Evolutionary conservation across 2,329 filamentous ascomycete genomes (phyloP), one percentile per base, ranked within the genome.

Genomic region (Pestalotiopsis sp.): DNA sequence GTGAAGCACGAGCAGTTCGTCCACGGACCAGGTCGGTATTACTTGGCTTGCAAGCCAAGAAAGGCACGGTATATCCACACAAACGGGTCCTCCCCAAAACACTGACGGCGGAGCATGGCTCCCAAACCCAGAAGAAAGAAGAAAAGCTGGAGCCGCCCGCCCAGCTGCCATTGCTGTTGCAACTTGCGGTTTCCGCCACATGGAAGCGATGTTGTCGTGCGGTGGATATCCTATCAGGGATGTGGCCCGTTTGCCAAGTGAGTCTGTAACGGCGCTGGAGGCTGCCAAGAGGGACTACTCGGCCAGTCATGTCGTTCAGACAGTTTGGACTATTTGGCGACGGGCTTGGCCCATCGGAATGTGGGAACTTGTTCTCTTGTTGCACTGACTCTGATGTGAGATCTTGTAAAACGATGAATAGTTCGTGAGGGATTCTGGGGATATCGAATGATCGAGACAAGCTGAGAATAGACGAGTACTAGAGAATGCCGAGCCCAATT

Each of bases 221-320:
- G 13, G 13, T 13, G 41, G 17, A 38, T 23, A 38, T 13, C 9
- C 13, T 57, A 38, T 39, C n/a, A 20, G 20, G 27, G 38, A 39
- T 66, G 49, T 49, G 14, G 41, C 14, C 41, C 52, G 49, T 36
- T 62, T 62, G 66, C 66, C 66, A 67, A 67, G 66, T 63, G 23
- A 14, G 57, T 52, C 66, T 67, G 66, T 63, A 56, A 67, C 66
- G 62, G 23, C 57, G 49, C 36, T 58, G 66, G 36, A 67, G 39
- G 52, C 12, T 67, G 66, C 66, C 66, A 67, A 67, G 66, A 25
- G n/a, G 49, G 66, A n/a, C 59, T 39, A 67, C 14, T 17, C n/a
- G 23, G 36, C n/a, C 27, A n/a, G 14, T 45, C 27, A 64, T 17
- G 13, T 36, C n/a, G 23, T 20, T 4, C 31, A 65, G 17, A n/a